A percentile compares a stretch with the other conserved stretches of the same genome.
These are phyloP conservation scores for Pythium rishiriense DNA, from an alignment of 352 stramenopile species.

Conservation along the genomic window DNA sequence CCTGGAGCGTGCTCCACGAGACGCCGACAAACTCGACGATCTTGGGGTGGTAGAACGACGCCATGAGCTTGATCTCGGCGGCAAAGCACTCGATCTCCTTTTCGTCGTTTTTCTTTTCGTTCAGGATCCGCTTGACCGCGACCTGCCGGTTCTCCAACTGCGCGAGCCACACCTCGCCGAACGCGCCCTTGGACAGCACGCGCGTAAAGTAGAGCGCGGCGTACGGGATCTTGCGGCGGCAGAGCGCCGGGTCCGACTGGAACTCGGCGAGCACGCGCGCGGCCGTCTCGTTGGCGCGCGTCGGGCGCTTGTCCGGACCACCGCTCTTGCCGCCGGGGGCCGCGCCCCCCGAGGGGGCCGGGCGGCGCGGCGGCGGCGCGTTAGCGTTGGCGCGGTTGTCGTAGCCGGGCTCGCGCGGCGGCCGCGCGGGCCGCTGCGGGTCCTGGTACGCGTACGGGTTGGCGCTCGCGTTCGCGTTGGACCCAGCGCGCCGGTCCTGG, in stretches of 20 bases:
- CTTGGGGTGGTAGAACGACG: conserved; percentile 19
- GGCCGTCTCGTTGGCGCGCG: conserved; percentile 34
- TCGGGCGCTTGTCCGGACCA: conserved; percentile 25
- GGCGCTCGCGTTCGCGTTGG: neutral
- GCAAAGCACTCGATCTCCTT: conserved; percentile 84
- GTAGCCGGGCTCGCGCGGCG: conserved; percentile 2
- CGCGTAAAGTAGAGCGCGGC: conserved; percentile 77
- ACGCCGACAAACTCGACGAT: conserved; percentile 19
- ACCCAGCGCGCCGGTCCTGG: neutral
- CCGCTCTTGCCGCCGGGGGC: neutral
- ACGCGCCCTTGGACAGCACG: conserved; percentile 76
- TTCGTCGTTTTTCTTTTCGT: conserved; percentile 78
- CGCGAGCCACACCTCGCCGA: conserved; percentile 81
- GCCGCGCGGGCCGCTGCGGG: conserved; percentile 5
- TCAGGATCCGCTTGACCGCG: conserved; percentile 77
- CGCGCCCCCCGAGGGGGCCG: neutral
- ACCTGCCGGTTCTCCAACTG: conserved; percentile 78
- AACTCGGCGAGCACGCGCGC: conserved; percentile 65
- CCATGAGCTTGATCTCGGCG: conserved; percentile 18
- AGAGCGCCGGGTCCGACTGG: conserved; percentile 57
- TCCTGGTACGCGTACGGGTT: conserved; percentile 14
- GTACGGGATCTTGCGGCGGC: conserved; percentile 58
- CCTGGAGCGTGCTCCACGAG: conserved; percentile 20
- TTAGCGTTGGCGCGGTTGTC: conserved; percentile 4
- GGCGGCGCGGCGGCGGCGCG: conserved; percentile 23